Base-by-base conservation (phyloP, 805 yeast species). In the Lachancea waltii region DNA sequence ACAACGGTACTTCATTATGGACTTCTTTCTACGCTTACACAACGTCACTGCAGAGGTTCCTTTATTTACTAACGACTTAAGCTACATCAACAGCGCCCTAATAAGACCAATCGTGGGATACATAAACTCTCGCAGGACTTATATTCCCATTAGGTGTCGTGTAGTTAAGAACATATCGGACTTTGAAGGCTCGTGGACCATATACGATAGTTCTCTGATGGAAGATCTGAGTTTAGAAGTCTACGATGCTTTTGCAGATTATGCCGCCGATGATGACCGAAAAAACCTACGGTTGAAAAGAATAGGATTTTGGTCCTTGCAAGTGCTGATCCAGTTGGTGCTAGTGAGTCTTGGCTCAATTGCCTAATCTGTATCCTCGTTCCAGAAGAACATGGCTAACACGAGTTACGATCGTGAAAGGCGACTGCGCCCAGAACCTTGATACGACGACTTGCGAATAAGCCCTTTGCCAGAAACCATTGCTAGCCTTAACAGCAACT, bases 171-270 rank as follows among this genome's bases (percentile, higher is more conserved):
- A 76, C 31, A 62, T 87, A 16, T 66, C 69, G 19, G 98, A 92
- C 54, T 92, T 92, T 58, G 87, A 85, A 51, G 98, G 98, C 0
- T 77, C 95, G 6, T 92, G 98, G 98, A 90, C 98, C 1, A 70
- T 86, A 3, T 92, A 87, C 60, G 98, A 92, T 57, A 81, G 92
- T 19, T 68, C 81, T 36, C 67, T 92, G 43, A 86, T 90, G 95
- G 92, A 84, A 54, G 97, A 90, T 54, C 69, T 92, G 35, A 81
- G 92, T 20, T 79, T 79, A 21, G 94, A 85, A 48, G 92, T 90
- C 4, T 90, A 90, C 60, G 87, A 86, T 48, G 87, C 92, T 13
- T 86, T 92, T 62, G 95, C 81, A 2, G 73, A 79, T 30, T 89
- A 89, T 52, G 95, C 86, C 15, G 81, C 81, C 8, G 94, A 92